Evolutionary conservation across 2,329 filamentous ascomycete species (phyloP).

Genomic region (Chrysoporthe puriensis): DNA sequence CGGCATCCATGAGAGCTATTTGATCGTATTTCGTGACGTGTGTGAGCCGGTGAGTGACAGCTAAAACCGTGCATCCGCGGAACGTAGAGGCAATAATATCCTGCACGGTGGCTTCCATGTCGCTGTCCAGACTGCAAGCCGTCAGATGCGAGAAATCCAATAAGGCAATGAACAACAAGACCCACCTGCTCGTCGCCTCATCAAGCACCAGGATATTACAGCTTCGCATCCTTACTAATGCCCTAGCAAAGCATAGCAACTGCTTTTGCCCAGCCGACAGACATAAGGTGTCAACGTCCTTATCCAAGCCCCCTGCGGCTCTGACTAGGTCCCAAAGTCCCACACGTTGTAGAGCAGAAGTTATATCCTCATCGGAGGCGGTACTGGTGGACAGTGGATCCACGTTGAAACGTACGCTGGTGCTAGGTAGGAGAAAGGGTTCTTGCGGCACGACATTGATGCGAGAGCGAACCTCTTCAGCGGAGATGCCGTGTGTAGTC

Average conservation of each 20-base stretch:
- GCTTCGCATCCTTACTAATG: slow-evolving; percentile 26
- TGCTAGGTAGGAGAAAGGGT: slow-evolving; percentile 30
- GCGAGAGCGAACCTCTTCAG: slow-evolving; percentile 22
- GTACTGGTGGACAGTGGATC: slow-evolving; percentile 22
- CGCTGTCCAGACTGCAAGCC: neutral
- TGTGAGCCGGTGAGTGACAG: neutral
- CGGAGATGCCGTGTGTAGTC: slow-evolving; percentile 55
- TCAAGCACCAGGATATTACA: slow-evolving; percentile 32
- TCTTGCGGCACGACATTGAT: slow-evolving; percentile 32
- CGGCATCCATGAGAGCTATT: neutral
- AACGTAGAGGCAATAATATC: neutral
- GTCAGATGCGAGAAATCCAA: neutral
- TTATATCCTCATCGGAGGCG: slow-evolving; percentile 21
- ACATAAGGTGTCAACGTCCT: slow-evolving; percentile 14
- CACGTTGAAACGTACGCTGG: slow-evolving; percentile 30
- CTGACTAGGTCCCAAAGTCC: slow-evolving; percentile 25
- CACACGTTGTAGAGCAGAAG: slow-evolving; percentile 22
- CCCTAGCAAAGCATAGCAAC: slow-evolving; percentile 31
- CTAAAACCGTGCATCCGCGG: neutral
- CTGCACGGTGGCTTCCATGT: neutral
- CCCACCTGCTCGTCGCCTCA: slow-evolving; percentile 34
- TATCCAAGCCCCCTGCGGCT: slow-evolving; percentile 23
- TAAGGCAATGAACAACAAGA: neutral
- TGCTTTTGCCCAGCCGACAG: slow-evolving; percentile 30
- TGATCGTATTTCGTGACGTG: neutral